Conservation (phyloP, 1,139 yeast species). For the Suhomyces kunorum region DNA sequence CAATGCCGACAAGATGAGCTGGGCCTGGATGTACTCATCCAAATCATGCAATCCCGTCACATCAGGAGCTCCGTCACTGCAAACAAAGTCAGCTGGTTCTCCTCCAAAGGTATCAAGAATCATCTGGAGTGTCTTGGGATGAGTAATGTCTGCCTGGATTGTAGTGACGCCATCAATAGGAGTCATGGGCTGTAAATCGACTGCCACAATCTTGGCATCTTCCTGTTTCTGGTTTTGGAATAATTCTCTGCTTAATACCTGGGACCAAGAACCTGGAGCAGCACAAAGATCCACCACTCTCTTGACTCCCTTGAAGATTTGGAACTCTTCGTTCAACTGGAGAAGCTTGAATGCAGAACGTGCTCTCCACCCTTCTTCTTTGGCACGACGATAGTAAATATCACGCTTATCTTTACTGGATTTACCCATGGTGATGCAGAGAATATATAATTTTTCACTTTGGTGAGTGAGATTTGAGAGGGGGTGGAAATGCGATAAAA, state of each 20-base stretch:
- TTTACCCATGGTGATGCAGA: conserved; percentile 67
- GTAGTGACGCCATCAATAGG: conserved; percentile 88
- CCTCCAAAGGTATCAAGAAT: conserved; percentile 85
- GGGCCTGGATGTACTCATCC: conserved; percentile 96
- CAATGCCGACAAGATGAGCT: conserved; percentile 83
- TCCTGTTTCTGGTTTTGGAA: conserved; percentile 39
- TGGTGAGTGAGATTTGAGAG: conserved; percentile 6
- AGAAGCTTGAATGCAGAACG: conserved; percentile 91
- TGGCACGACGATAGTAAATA: conserved; percentile 85
- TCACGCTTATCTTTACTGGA: conserved; percentile 95
- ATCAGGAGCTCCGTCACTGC: conserved; percentile 98
- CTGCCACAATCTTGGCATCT: conserved; percentile 82
- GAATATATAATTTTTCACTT: conserved; percentile 8
- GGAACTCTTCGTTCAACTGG: conserved; percentile 87
- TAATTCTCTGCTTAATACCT: conserved; percentile 78
- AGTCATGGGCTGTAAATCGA: conserved; percentile 95
- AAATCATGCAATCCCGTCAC: conserved; percentile 96
- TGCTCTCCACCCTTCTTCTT: conserved; percentile 97
- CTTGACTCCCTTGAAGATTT: conserved; percentile 67
- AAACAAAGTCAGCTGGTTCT: conserved; percentile 90
- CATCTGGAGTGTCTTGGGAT: conserved; percentile 77
- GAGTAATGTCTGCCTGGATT: conserved; percentile 95
- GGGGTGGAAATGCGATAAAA: neutral
- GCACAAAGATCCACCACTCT: conserved; percentile 97
- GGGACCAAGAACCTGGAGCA: conserved; percentile 99